Conservation (phyloP, 768 basidiomycete species). For the Termitomyces sp. region DNA sequence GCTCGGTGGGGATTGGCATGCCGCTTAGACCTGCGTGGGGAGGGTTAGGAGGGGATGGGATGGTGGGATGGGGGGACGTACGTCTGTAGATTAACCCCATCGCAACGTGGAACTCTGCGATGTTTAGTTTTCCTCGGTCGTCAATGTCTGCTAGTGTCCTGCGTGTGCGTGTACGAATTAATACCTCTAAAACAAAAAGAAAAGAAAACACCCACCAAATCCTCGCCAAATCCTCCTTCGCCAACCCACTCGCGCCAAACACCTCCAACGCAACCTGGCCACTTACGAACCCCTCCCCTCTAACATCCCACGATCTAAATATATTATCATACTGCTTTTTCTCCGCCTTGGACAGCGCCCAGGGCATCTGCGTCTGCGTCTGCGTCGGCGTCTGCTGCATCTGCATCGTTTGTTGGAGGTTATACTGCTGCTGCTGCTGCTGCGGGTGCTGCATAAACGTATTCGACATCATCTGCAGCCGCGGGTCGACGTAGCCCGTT, state of each 20-base stretch:
- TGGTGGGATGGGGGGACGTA: conserved; percentile 39
- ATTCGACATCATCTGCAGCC: conserved; percentile 85
- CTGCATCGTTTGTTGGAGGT: conserved; percentile 82
- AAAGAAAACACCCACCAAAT: conserved; percentile 70
- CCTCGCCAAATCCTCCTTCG: conserved; percentile 85
- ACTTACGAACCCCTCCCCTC: conserved; percentile 77
- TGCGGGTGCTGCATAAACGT: conserved; percentile 71
- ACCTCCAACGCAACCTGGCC: conserved; percentile 86
- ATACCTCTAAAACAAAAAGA: not conserved
- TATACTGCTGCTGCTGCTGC: conserved; percentile 58
- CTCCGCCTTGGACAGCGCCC: conserved; percentile 85
- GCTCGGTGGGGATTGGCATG: conserved; percentile 80
- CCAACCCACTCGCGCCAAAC: conserved; percentile 89
- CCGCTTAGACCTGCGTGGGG: conserved; percentile 75
- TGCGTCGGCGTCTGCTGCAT: conserved; percentile 74
- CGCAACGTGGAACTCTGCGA: conserved; percentile 96
- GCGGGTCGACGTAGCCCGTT: conserved; percentile 81
- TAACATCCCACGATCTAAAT: conserved; percentile 94
- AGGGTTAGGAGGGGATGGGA: not conserved
- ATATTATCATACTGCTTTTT: conserved; percentile 97
- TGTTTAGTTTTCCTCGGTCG: conserved; percentile 92
- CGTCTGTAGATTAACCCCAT: conserved; percentile 98
- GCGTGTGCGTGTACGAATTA: not conserved
- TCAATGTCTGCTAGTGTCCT: conserved; percentile 93
- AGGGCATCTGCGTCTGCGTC: conserved; percentile 71